A percentile compares a stretch with the other conserved stretches of the same genome.
Evolutionary conservation across 495 filamentous ascomycete species (phyloP).

Genomic region (Podospora tetraspora): DNA sequence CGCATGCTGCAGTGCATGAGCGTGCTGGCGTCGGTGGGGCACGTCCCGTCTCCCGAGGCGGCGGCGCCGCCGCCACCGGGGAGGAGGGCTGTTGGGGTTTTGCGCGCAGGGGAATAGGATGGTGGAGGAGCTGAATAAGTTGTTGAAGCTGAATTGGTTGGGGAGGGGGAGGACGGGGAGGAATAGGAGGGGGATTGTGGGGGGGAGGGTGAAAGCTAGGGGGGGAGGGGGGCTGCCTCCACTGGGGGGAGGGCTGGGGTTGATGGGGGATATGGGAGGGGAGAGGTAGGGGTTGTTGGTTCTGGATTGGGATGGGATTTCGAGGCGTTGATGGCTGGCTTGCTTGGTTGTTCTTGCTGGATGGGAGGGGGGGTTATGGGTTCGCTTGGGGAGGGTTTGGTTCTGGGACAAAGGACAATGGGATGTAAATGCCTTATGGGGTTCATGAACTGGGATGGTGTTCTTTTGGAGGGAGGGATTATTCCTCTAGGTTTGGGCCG

Average conservation of each 20-base stretch:
- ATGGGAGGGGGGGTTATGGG: neutral
- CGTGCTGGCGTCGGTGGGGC: constrained; percentile 69
- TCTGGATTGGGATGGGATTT: neutral
- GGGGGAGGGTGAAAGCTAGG: constrained; percentile 37
- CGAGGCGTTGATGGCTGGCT: neutral
- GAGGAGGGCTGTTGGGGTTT: constrained; percentile 5
- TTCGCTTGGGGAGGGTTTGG: neutral
- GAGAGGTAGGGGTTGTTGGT: neutral
- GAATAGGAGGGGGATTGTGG: constrained; percentile 82
- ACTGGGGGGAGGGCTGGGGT: neutral
- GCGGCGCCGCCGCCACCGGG: neutral
- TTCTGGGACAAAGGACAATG: neutral
- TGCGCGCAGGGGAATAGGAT: constrained; percentile 67
- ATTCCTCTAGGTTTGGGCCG: neutral
- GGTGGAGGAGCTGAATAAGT: constrained; percentile 76
- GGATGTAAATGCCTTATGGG: neutral
- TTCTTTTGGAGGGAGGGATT: neutral
- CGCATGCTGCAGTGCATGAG: constrained; percentile 95
- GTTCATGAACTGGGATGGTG: neutral
- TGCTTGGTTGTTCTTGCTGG: neutral
- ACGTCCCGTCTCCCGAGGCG: neutral
- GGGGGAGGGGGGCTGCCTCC: constrained; percentile 17
- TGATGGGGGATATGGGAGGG: neutral
- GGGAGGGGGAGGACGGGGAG: constrained; percentile 83
- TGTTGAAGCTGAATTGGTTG: constrained; percentile 94